Percentiles rank a stretch among this genome's conserved stretches.
phyloP scores from a whole-genome alignment of 352 stramenopile genomes.

The Pythium monospermum region DNA sequence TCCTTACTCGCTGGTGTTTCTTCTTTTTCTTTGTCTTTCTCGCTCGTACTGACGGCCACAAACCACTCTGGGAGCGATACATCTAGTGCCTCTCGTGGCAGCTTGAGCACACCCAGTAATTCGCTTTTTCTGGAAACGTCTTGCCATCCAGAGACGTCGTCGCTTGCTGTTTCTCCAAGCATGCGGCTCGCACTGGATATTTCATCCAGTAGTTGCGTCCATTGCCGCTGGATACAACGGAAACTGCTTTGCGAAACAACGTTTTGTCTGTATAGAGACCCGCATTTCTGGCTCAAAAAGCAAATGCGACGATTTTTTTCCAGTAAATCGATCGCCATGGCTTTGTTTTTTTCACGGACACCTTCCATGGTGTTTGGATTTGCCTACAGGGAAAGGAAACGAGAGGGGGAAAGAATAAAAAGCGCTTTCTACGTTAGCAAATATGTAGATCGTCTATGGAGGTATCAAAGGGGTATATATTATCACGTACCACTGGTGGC shows the following conservation, averaged over 20 bases:
- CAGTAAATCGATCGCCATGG: constrained; percentile 63
- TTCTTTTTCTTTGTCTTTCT: constrained; percentile 16
- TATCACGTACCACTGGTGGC: constrained; percentile 36
- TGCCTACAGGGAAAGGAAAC: constrained; percentile 24
- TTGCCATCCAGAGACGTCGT: constrained; percentile 27
- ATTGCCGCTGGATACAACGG: constrained; percentile 53
- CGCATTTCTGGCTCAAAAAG: constrained; percentile 62
- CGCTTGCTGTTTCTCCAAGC: no score
- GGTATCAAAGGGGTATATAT: not conserved
- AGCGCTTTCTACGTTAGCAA: no score
- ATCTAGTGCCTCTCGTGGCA: constrained; percentile 37
- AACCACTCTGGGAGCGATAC: constrained; percentile 73
- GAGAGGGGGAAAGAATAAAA: not conserved
- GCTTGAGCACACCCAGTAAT: constrained; percentile 35
- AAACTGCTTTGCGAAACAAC: constrained; percentile 46
- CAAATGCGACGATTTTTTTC: constrained; percentile 81
- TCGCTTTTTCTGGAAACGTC: constrained; percentile 31
- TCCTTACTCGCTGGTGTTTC: constrained; percentile 15
- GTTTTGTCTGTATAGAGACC: constrained; percentile 54
- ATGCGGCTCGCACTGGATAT: constrained; percentile 23
- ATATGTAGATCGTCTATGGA: no score
- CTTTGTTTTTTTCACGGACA: constrained; percentile 68
- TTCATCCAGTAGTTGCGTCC: constrained; percentile 66
- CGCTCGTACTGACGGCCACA: constrained; percentile 36
- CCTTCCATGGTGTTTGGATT: constrained; percentile 75